A percentile compares a stretch with the other conserved stretches of the same genome.
These are phyloP conservation scores for Fusarium sp. DNA, from an alignment of 2,329 filamentous ascomycete species.

Conservation along the genomic window DNA sequence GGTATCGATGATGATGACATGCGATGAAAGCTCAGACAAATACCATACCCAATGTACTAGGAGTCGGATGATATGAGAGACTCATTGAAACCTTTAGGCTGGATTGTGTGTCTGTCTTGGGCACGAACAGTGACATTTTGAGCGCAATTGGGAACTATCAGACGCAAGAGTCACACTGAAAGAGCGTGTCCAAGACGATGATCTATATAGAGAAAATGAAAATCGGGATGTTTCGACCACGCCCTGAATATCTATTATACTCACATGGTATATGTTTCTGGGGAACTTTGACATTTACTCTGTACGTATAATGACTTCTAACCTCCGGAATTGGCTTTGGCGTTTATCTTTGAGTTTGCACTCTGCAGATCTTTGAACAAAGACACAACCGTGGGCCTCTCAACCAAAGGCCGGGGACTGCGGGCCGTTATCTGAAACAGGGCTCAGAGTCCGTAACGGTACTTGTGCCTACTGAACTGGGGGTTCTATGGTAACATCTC, in stretches of 20 bases:
- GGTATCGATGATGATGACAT: conserved; percentile 46
- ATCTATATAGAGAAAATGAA: conserved; percentile 44
- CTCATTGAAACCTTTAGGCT: conserved; percentile 25
- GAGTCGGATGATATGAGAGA: conserved; percentile 22
- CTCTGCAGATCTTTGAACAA: neutral
- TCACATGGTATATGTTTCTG: neutral
- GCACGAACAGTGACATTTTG: conserved; percentile 35
- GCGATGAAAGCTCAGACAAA: conserved; percentile 41
- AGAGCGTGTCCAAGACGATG: conserved; percentile 35
- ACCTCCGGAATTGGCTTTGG: neutral
- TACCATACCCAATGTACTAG: conserved; percentile 38
- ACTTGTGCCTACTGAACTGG: neutral
- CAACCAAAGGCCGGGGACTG: conserved; percentile 6
- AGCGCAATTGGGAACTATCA: conserved; percentile 39
- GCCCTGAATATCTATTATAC: conserved; percentile 2
- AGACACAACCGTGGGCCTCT: neutral
- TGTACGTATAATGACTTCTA: neutral
- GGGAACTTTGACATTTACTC: neutral
- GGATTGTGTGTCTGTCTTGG: conserved; percentile 12
- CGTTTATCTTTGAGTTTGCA: neutral
- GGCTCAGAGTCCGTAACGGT: conserved; percentile 9
- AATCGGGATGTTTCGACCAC: conserved; percentile 27
- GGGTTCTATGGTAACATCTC: conserved; percentile 13
- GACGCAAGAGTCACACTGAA: conserved; percentile 21
- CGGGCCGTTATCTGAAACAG: conserved; percentile 27